Evolutionary conservation across 257 asterid genomes (phyloP).

Genomic region (Jasminum sambac): DNA sequence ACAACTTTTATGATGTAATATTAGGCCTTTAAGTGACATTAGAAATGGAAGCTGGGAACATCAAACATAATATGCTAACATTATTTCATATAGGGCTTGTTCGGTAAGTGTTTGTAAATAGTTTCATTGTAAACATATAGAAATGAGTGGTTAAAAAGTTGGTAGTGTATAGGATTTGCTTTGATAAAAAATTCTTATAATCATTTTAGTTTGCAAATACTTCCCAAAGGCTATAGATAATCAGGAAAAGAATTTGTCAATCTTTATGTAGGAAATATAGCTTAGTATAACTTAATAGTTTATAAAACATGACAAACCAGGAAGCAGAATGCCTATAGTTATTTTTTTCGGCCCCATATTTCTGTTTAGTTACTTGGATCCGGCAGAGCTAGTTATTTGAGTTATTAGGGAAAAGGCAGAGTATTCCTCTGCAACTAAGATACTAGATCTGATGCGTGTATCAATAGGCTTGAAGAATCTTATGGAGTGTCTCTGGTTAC

Average conservation of each 20-base stretch:
- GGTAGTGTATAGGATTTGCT: too few species aligned
- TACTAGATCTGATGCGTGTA: slow-evolving; percentile 4
- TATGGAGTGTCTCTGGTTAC: slow-evolving; percentile 18
- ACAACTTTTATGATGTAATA: background rate
- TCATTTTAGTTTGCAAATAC: too few species aligned
- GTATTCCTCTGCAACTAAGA: slow-evolving; percentile 6
- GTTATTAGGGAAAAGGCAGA: slow-evolving; percentile 3
- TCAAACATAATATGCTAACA: background rate
- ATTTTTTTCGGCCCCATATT: background rate
- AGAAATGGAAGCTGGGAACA: background rate
- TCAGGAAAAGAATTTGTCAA: background rate
- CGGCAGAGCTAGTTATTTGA: background rate
- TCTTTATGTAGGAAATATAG: background rate
- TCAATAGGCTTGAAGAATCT: background rate
- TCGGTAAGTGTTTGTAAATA: too few species aligned
- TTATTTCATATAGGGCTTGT: background rate
- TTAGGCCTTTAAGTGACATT: background rate
- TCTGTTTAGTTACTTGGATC: background rate
- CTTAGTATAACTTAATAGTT: background rate
- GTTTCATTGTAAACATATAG: too few species aligned
- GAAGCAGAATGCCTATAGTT: background rate
- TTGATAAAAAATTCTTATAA: too few species aligned
- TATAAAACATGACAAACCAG: background rate
- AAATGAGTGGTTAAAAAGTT: too few species aligned
- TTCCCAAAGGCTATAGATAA: too few species aligned